These are phyloP conservation scores for Favolaschia claudopus DNA, from an alignment of 768 basidiomycete species.

Conservation along the genomic window DNA sequence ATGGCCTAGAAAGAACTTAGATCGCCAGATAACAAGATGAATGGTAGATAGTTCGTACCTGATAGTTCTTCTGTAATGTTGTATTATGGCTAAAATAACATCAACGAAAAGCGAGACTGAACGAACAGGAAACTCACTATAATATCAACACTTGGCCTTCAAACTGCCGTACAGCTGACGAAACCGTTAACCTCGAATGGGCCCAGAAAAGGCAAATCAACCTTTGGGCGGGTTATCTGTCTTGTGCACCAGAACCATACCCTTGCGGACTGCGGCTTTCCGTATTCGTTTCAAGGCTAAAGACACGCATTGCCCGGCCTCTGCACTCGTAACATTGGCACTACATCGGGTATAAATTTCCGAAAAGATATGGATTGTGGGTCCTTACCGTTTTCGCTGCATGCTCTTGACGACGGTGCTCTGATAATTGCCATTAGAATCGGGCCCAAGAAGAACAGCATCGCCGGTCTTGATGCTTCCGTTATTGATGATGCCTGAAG, in stretches of 20 bases:
- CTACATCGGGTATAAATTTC: conserved; percentile 44
- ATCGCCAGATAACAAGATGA: not conserved
- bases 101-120: conserved; percentile 5
- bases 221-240: conserved; percentile 81
- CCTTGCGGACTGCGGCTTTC: conserved; percentile 84
- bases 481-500: conserved; percentile 69
- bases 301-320: conserved; percentile 96
- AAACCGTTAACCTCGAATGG: conserved; percentile 6
- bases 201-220: conserved; percentile 35
- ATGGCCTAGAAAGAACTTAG: conserved; percentile 63
- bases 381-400: conserved; percentile 83
- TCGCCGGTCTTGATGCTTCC: conserved; percentile 84
- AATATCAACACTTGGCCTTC: conserved; percentile 94
- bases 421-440: conserved; percentile 89
- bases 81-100: conserved; percentile 76
- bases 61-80: conserved; percentile 91
- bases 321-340: conserved; percentile 81
- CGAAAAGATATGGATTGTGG: not conserved
- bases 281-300: conserved; percentile 91
- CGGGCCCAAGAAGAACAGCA: conserved; percentile 85
- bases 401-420: conserved; percentile 87
- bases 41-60: conserved; percentile 59
- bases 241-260: conserved; percentile 91
- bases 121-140: conserved; percentile 64
- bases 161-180: conserved; percentile 78